These are phyloP conservation scores for Pythium monospermum DNA, from an alignment of 352 stramenopile species.

Conservation along the genomic window DNA sequence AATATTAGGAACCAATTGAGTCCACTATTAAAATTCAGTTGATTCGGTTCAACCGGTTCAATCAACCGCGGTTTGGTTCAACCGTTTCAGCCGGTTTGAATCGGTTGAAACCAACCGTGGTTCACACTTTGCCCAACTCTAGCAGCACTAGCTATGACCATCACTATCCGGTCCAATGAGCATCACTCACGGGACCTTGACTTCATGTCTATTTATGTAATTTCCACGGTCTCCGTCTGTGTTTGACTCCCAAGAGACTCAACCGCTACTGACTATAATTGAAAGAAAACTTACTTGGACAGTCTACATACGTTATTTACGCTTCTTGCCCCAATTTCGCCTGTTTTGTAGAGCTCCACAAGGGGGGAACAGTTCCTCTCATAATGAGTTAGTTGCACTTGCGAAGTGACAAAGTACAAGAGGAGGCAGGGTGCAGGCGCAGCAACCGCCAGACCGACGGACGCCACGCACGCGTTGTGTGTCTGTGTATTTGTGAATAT, in stretches of 20 bases:
- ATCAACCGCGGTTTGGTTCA: slow-evolving; percentile 24
- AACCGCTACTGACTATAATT: background rate
- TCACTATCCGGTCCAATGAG: slow-evolving; percentile 20
- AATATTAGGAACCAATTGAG: too few relatives aligned
- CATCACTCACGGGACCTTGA: slow-evolving; percentile 16
- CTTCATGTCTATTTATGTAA: slow-evolving; percentile 7
- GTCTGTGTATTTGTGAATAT: too few relatives aligned
- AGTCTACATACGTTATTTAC: background rate
- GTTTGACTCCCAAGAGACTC: background rate
- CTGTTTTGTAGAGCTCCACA: slow-evolving; percentile 8
- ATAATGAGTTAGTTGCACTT: slow-evolving; percentile 31
- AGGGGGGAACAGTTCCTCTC: slow-evolving; percentile 4
- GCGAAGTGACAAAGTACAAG: background rate
- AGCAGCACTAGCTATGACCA: too few relatives aligned
- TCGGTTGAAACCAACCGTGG: background rate
- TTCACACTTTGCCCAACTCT: background rate
- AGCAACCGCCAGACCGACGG: too few relatives aligned
- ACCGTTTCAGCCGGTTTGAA: too few relatives aligned
- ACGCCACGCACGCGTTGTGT: slow-evolving; percentile 3
- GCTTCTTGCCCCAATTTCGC: background rate
- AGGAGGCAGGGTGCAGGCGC: too few relatives aligned
- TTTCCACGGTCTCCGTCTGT: background rate
- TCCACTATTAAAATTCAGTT: too few relatives aligned
- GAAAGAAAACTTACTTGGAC: background rate
- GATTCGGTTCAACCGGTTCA: too few relatives aligned